These are phyloP conservation scores for Hygrophila difformis DNA, from an alignment of 257 asterid species.

Conservation along the genomic window DNA sequence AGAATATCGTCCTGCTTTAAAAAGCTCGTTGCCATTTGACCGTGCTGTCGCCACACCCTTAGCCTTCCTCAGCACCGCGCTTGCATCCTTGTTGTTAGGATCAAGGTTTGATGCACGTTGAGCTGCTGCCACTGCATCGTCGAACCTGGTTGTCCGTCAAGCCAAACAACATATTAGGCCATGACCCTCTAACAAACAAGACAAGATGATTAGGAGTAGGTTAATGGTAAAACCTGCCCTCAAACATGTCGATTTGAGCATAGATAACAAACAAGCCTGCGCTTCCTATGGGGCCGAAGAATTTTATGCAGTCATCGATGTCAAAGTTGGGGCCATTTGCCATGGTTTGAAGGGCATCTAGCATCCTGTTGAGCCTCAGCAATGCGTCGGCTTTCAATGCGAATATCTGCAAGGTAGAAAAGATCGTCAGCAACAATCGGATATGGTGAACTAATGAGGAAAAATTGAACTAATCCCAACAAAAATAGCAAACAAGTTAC, in stretches of 20 bases:
- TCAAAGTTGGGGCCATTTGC: conserved; percentile 48
- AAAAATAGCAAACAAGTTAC: conserved; percentile 18
- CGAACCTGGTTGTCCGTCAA: conserved; percentile 32
- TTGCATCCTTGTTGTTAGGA: conserved; percentile 51
- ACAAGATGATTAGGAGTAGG: neutral
- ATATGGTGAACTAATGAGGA: neutral
- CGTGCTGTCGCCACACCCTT: conserved; percentile 50
- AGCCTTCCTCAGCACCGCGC: conserved; percentile 32
- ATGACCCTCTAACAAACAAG: neutral
- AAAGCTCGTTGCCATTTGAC: conserved; percentile 55
- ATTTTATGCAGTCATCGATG: conserved; percentile 48
- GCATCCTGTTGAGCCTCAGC: conserved; percentile 55
- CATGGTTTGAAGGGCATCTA: conserved; percentile 62
- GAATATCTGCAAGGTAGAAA: conserved; percentile 36
- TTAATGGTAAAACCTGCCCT: conserved; percentile 45
- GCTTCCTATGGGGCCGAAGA: conserved; percentile 61
- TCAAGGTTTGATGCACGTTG: conserved; percentile 55
- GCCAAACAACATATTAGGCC: neutral
- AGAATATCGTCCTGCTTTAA: conserved; percentile 35
- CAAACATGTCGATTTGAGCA: conserved; percentile 63
- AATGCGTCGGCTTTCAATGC: conserved; percentile 72
- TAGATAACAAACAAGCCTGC: conserved; percentile 38
- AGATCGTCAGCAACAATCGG: neutral
- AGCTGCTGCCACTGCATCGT: conserved; percentile 52
- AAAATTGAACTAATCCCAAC: neutral